Evolutionary conservation across 2,329 filamentous ascomycete genomes (phyloP), one percentile per base, ranked within the genome.

Genomic region (Ophiobolus disseminans): DNA sequence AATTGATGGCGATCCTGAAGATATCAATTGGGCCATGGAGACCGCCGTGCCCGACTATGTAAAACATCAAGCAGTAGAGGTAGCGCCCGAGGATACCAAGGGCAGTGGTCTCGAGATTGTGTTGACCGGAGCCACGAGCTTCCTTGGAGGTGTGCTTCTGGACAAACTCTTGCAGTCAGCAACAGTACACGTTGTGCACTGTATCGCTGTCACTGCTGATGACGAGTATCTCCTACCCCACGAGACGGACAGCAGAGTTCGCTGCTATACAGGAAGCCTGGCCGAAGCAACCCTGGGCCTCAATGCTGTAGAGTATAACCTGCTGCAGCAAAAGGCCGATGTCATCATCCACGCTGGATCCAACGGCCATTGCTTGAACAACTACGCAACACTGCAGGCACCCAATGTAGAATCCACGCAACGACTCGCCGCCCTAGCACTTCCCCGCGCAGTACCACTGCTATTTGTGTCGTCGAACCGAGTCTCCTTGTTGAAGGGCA

Each of bases 11-110:
- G n/a, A n/a, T n/a, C n/a, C n/a, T n/a, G n/a, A n/a, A n/a, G n/a
- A n/a, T n/a, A n/a, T n/a, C n/a, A 62, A 75, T 48, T 79, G 76
- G 77, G 65, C 71, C 1, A 16, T 40, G 4, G 76, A 79, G 51
- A 77, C 70, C 10, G 28, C 31, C 13, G 2, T 36, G 8, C 4
- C 41, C 5, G 10, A 26, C n/a, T 16, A 21, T 16, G 23, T 36
- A 3, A 7, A 32, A 23, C 7, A 30, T 19, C 5, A 4, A 11
- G 7, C 9, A n/a, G 13, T 19, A 4, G 16, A 28, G 9, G n/a
- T 20, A 14, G 21, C 23, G 23, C 32, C 5, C 13, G 5, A 14
- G 32, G 32, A 9, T 31, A 13, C 28, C 11, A 13, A 14, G 28
- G n/a, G n/a, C 11, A 10, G 11, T 13, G 16, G 25, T 13, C 13